Percentiles rank a stretch among this genome's conserved stretches.
Conservation (phyloP, 306 rosid species). For the Castanea mollissima region DNA sequence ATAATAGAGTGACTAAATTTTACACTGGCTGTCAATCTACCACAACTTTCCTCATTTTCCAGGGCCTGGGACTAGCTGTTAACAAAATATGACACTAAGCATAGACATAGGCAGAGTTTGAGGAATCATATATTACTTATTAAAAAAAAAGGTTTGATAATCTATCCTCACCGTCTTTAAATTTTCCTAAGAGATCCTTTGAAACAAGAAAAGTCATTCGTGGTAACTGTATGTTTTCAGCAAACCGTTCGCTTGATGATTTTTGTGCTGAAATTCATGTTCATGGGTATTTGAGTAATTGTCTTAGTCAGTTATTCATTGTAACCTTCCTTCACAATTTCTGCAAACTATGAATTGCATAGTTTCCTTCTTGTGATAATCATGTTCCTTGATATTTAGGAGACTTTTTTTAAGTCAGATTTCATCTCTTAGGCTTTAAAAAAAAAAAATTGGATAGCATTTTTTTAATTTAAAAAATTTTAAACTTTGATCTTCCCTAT, state of each 20-base stretch:
- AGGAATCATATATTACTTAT: no score
- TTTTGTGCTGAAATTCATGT: slow-evolving; percentile 8
- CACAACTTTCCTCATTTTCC: no score
- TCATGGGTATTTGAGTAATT: background rate
- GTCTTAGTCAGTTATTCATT: background rate
- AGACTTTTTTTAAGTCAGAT: background rate
- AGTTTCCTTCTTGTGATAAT: background rate
- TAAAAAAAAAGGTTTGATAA: background rate
- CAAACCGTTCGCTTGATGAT: background rate
- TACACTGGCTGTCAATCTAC: no score
- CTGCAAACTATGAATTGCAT: background rate
- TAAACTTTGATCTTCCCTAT: background rate
- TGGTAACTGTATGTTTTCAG: background rate
- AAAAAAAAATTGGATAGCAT: background rate
- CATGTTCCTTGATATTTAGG: background rate
- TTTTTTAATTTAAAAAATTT: background rate
- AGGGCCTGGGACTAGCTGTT: no score
- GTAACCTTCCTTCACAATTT: background rate
- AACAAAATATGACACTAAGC: no score
- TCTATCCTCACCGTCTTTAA: background rate
- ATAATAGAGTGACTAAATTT: no score
- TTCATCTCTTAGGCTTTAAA: no score
- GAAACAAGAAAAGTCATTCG: background rate
- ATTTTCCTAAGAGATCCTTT: slow-evolving; percentile 1
- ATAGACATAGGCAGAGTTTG: no score